These are phyloP conservation scores for Lasiosphaeriaceae sp. DNA, from an alignment of 495 filamentous ascomycete genomes.

Conservation along the genomic window DNA sequence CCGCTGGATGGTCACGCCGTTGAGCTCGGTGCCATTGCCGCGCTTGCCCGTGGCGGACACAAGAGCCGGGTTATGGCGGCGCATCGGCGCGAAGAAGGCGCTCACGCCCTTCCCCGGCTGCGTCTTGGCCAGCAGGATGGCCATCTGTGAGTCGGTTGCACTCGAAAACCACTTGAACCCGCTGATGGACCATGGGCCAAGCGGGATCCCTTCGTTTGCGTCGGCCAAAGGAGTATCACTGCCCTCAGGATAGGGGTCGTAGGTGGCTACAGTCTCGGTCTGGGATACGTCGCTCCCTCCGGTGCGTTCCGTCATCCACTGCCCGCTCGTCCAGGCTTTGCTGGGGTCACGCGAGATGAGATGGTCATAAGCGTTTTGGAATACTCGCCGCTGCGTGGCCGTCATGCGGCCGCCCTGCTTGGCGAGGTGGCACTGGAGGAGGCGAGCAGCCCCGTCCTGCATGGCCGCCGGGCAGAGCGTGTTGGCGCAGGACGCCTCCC, in stretches of 20 bases:
- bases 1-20: slow-evolving; percentile 64
- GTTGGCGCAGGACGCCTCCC: slow-evolving; percentile 56
- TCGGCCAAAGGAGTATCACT: slow-evolving; percentile 11
- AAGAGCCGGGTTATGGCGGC: slow-evolving; percentile 36
- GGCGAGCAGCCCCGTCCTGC: slow-evolving; percentile 65
- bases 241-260: slow-evolving; percentile 18
- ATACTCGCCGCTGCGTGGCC: slow-evolving; percentile 27
- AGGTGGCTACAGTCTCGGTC: slow-evolving; percentile 61
- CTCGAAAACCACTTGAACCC: slow-evolving; percentile 80
- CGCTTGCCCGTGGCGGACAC: slow-evolving; percentile 15
- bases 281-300: slow-evolving; percentile 71
- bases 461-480: slow-evolving; percentile 67
- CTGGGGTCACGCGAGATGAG: slow-evolving; percentile 52
- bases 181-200: slow-evolving; percentile 58
- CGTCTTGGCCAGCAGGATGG: slow-evolving; percentile 67
- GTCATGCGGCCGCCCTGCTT: slow-evolving; percentile 15
- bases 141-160: slow-evolving; percentile 67
- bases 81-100: slow-evolving; percentile 65
- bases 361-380: slow-evolving; percentile 47
- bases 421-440: slow-evolving; percentile 52
- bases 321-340: slow-evolving; percentile 69
- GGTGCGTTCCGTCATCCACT: slow-evolving; percentile 84
- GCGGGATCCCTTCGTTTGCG: slow-evolving; percentile 33
- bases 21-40: slow-evolving; percentile 45
- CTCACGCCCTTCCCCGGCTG: slow-evolving; percentile 48